Base-by-base conservation (phyloP, 352 stramenopile genomes). In the Globisporangium uncinulatum region DNA sequence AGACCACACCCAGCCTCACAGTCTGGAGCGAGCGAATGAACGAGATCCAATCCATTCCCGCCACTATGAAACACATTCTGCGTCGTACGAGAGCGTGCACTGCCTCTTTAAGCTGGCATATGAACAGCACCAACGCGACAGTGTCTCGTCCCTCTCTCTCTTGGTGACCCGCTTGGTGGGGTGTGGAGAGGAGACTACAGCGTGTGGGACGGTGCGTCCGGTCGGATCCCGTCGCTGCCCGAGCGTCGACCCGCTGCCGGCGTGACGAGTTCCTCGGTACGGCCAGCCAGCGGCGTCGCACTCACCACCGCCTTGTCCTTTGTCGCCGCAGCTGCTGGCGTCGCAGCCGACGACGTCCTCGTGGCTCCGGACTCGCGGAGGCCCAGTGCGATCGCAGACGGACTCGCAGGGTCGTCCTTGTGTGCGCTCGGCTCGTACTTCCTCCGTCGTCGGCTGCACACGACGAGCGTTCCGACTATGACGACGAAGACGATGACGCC, bases 401-500 rank as follows among this genome's bases (percentile, higher is more conserved):
- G 43, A 15, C 43, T 48, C 19, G 43, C 34, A 13, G 10, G 13
- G n/a, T 24, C n/a, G 8, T 48, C 43, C 43, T 48, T 48, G 43
- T 31, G 6, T 29, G 43, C 19, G 6, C 21, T 20, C 19, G 43
- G n/a, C 7, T 48, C 43, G 43, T 48, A 48, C 43, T 48, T 24
- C n/a, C 43, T 20, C 7, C 43, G 43, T 6, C 19, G 9, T 24
- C 43, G 43, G 19, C 11, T 31, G 43, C 43, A 48, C 43, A 48
- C 43, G 43, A 32, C 43, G 19, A 48, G 43, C 43, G 43, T 48
- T 13, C 43, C 43, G 19, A 48, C 1, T 4, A 20, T 48, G 43
- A 48, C n/a, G 19, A 48, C 43, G 43, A 48, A 48, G 43, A 48
- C 43, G 43, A 48, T 7, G 5, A 48, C 43, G 43, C 43, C 43